These are phyloP conservation scores for Dactylonectria macrodidyma DNA, from an alignment of 2,329 filamentous ascomycete species.

Conservation along the genomic window DNA sequence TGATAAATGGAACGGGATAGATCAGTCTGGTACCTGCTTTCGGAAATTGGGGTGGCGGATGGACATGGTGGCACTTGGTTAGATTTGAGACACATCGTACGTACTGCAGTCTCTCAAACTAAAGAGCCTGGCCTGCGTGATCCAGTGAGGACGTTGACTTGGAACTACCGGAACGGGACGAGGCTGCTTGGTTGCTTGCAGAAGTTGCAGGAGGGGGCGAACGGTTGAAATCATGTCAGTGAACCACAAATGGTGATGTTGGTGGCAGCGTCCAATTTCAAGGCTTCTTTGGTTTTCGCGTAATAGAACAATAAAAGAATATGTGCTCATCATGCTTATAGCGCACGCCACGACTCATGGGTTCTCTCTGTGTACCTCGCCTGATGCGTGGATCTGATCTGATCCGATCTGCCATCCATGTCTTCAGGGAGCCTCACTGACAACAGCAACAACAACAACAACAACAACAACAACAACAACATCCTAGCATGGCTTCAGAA, in stretches of 20 bases:
- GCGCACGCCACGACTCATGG: background rate
- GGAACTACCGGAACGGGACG: background rate
- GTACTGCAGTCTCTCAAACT: background rate
- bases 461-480: too few relatives aligned
- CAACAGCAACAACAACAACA: too few relatives aligned
- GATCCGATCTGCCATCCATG: slow-evolving; percentile 14
- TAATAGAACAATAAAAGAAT: background rate
- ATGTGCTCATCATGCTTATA: background rate
- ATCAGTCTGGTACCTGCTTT: background rate
- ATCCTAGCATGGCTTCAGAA: background rate
- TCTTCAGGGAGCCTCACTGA: background rate
- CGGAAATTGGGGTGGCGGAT: background rate
- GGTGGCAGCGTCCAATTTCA: background rate
- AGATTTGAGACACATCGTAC: background rate
- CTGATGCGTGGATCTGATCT: slow-evolving; percentile 10
- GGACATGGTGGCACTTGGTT: background rate
- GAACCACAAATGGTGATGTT: background rate
- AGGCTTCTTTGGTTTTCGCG: background rate
- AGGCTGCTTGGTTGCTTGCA: background rate
- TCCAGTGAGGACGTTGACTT: background rate
- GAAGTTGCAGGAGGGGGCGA: background rate
- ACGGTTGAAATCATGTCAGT: background rate
- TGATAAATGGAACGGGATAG: background rate
- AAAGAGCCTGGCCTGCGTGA: background rate
- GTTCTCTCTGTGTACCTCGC: slow-evolving; percentile 1